Conservation (phyloP, 108 stramenopile species). For the Pelagomonas calceolata region DNA sequence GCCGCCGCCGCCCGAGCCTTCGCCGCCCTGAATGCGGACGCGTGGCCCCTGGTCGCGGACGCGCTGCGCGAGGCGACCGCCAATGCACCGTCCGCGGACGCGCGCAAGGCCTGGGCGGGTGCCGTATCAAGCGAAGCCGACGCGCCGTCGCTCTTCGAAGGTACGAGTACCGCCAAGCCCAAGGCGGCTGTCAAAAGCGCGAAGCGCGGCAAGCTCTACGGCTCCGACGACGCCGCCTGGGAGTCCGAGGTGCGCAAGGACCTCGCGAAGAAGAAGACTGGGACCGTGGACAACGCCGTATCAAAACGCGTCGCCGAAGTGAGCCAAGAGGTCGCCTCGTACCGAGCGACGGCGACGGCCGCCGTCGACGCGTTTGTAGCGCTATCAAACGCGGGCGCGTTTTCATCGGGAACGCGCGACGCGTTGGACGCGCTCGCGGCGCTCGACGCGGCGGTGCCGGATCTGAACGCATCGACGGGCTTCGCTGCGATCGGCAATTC, state of each 20-base stretch:
- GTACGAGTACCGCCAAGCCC: not conserved
- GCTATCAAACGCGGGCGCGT: not conserved
- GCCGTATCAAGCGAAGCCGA: not conserved
- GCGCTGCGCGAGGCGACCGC: too few relatives aligned
- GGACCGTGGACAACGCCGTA: not conserved
- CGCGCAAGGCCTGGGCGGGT: not conserved
- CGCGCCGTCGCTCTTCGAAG: not conserved
- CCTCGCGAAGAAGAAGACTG: not conserved
- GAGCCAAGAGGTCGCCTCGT: not conserved
- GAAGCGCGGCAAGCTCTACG: not conserved
- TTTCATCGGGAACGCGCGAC: not conserved
- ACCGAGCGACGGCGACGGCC: not conserved
- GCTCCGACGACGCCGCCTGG: not conserved
- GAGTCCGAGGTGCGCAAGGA: not conserved
- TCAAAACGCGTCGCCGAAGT: not conserved
- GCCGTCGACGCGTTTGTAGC: not conserved
- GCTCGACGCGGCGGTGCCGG: too few relatives aligned
- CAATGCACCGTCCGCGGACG: not conserved
- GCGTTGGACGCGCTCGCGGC: too few relatives aligned
- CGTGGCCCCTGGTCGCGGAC: too few relatives aligned
- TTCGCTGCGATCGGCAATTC: too few relatives aligned
- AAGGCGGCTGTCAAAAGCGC: not conserved
- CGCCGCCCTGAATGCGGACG: too few relatives aligned
- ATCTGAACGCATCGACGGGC: too few relatives aligned
- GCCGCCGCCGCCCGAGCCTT: too few relatives aligned